These are phyloP conservation scores for Camellia japonica DNA, from an alignment of 148 eudicot genomes.

Conservation along the genomic window DNA sequence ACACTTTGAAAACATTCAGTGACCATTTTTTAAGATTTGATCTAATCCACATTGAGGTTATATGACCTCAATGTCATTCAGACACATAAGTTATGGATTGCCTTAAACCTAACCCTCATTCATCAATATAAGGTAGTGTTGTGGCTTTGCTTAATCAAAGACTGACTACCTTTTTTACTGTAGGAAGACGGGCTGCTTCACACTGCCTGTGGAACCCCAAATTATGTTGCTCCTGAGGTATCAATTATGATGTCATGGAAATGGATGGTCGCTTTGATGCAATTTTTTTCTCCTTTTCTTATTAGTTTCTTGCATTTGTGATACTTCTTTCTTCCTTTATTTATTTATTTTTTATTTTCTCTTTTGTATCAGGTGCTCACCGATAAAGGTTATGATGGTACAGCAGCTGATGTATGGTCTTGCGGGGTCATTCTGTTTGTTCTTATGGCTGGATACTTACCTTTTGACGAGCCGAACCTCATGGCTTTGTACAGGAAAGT, in stretches of 20 bases:
- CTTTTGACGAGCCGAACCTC: conserved; percentile 79
- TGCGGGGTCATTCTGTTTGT: conserved; percentile 90
- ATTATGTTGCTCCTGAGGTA: conserved; percentile 98
- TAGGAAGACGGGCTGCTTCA: conserved; percentile 92
- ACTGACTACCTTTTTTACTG: background rate
- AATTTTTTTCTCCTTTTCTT: background rate
- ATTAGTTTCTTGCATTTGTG: conserved; percentile 13
- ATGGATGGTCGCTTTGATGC: background rate
- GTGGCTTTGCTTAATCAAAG: background rate
- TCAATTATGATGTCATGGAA: background rate
- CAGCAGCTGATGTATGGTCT: conserved; percentile 86
- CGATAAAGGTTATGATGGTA: conserved; percentile 82
- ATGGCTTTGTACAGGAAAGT: conserved; percentile 60
- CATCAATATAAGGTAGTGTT: background rate
- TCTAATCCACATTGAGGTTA: background rate
- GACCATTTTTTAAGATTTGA: background rate
- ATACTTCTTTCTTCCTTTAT: background rate
- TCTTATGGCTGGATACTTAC: conserved; percentile 89
- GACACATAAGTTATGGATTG: background rate
- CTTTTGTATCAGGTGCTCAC: conserved; percentile 57
- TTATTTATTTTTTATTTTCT: too few relatives aligned
- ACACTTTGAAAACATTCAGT: background rate
- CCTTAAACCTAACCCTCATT: background rate
- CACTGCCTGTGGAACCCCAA: conserved; percentile 93
- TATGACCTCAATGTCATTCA: background rate